These are phyloP conservation scores for Bothriochloa decipiens DNA, from an alignment of 176 grass and related monocot species.

Conservation along the genomic window DNA sequence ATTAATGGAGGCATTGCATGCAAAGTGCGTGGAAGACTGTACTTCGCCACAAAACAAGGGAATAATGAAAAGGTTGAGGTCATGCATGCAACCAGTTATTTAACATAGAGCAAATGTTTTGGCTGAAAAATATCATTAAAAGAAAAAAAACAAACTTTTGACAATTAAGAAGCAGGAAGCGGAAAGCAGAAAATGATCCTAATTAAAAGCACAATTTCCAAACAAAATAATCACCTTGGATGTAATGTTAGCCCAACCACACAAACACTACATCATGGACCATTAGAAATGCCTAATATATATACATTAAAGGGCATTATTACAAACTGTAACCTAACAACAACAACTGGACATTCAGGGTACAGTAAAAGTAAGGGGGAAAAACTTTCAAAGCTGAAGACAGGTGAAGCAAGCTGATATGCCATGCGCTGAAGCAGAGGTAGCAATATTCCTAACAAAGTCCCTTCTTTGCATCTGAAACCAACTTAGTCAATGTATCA, in stretches of 20 bases:
- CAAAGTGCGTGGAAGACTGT: not conserved
- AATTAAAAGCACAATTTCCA: not conserved
- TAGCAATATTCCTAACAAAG: not conserved
- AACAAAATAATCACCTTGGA: not conserved
- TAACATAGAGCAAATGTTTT: constrained; percentile 7
- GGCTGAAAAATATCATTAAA: not conserved
- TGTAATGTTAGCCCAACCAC: not conserved
- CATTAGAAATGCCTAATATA: not conserved
- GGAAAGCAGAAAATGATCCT: not conserved
- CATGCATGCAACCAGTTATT: constrained; percentile 5
- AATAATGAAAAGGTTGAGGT: not conserved
- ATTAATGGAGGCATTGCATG: constrained; percentile 13
- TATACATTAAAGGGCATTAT: not conserved
- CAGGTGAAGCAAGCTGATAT: not conserved
- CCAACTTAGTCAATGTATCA: not conserved
- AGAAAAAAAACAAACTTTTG: not conserved
- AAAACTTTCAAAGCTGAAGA: not conserved
- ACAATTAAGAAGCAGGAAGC: not conserved
- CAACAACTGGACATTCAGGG: not conserved
- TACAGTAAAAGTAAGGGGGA: not conserved
- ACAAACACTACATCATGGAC: constrained; percentile 15
- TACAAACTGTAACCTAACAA: not conserved
- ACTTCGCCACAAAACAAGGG: not conserved
- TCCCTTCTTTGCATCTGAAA: not conserved
- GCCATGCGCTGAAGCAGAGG: not conserved